phyloP scores from a whole-genome alignment of 2,329 filamentous ascomycete species.

The Pezicula radicicola region DNA sequence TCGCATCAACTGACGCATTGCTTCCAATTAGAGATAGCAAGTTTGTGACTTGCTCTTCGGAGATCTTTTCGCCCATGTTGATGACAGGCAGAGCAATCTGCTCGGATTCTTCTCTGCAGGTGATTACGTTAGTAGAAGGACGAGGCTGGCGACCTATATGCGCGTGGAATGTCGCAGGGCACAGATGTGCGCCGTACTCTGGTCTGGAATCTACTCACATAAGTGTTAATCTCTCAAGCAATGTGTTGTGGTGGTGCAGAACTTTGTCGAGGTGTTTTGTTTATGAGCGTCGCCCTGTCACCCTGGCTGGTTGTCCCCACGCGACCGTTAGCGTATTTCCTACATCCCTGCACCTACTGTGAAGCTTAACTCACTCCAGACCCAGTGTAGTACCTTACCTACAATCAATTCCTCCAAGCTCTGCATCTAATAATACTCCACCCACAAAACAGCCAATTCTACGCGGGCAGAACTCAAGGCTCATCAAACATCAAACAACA shows the following conservation, averaged over 20 bases:
- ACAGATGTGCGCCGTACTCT: too few relatives aligned
- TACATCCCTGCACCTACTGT: background rate
- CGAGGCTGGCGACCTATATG: background rate
- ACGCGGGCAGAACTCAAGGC: too few relatives aligned
- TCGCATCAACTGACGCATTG: conserved; percentile 66
- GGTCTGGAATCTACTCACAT: background rate
- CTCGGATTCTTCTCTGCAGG: conserved; percentile 10
- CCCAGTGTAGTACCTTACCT: too few relatives aligned
- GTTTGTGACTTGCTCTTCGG: conserved; percentile 55
- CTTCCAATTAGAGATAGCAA: conserved; percentile 51
- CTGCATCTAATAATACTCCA: too few relatives aligned
- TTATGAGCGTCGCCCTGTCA: background rate
- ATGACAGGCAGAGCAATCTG: conserved; percentile 3
- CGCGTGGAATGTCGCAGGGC: too few relatives aligned
- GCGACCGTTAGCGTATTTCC: background rate
- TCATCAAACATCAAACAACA: too few relatives aligned
- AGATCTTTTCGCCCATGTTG: conserved; percentile 53
- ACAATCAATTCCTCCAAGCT: too few relatives aligned
- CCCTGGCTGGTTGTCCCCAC: background rate
- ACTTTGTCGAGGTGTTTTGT: conserved; percentile 1
- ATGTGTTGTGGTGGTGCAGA: background rate
- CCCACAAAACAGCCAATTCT: too few relatives aligned
- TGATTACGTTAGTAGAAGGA: conserved; percentile 8
- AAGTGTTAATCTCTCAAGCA: background rate
- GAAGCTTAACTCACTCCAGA: too few relatives aligned